A percentile compares a stretch with the other conserved stretches of the same genome.
Conservation (phyloP, 768 basidiomycete species). For the Psilocybe subaeruginosa region DNA sequence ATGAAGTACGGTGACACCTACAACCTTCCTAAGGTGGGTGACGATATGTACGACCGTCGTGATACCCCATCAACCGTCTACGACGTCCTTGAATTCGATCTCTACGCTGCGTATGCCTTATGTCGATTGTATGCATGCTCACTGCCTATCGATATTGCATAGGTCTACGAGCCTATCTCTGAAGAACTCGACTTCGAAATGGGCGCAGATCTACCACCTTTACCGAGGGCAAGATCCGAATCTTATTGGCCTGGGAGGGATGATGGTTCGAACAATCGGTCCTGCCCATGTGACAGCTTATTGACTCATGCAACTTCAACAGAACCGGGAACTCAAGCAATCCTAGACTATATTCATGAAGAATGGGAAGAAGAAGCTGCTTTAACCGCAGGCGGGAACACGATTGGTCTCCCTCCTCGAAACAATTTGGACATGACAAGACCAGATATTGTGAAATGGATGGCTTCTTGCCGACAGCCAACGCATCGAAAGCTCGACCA, state of each 20-base stretch:
- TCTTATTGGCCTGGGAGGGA: slow-evolving; percentile 16
- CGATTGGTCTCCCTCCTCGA: slow-evolving; percentile 13
- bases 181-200: slow-evolving; percentile 15
- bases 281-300: background rate
- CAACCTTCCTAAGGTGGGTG: slow-evolving; percentile 43
- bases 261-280: slow-evolving; percentile 12
- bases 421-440: slow-evolving; percentile 4
- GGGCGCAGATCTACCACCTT: background rate
- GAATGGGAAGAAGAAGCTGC: background rate
- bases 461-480: slow-evolving; percentile 18
- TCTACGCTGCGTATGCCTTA: background rate
- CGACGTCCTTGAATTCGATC: slow-evolving; percentile 20
- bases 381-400: slow-evolving; percentile 11
- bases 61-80: slow-evolving; percentile 8
- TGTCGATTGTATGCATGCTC: background rate
- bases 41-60: no score
- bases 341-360: background rate
- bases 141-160: background rate
- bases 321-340: background rate
- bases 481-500: slow-evolving; percentile 19
- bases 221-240: slow-evolving; percentile 7
- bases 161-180: slow-evolving; percentile 17
- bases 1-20: slow-evolving; percentile 40
- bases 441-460: slow-evolving; percentile 18
- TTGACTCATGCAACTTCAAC: background rate